phyloP scores from a whole-genome alignment of 2,329 filamentous ascomycete genomes.

The Claviceps africana region DNA sequence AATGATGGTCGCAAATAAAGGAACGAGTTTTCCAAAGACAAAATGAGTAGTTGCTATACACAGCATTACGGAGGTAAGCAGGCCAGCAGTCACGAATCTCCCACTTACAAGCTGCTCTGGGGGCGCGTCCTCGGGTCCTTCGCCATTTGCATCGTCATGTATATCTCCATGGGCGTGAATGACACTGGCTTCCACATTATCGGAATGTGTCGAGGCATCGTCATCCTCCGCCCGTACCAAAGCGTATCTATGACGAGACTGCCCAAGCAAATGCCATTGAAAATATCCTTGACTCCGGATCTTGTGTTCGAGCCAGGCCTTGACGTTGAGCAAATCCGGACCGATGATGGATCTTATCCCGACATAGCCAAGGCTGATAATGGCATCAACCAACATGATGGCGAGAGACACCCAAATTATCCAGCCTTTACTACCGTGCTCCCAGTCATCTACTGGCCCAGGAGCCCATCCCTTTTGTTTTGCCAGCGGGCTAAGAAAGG shows the following conservation, averaged over 20 bases:
- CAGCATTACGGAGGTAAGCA: conserved; percentile 61
- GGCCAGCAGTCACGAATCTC: conserved; percentile 57
- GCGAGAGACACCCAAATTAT: conserved; percentile 94
- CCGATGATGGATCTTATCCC: conserved; percentile 39
- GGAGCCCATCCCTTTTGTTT: conserved; percentile 82
- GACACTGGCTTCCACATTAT: not conserved
- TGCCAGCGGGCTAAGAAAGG: conserved; percentile 73
- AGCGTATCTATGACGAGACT: conserved; percentile 11
- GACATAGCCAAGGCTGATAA: conserved; percentile 76
- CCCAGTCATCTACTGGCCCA: conserved; percentile 77
- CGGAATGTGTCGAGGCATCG: not conserved
- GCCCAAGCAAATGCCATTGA: not conserved
- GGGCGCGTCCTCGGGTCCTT: conserved; percentile 63
- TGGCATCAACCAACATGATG: conserved; percentile 90
- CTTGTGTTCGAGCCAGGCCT: not conserved
- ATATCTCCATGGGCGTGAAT: not conserved
- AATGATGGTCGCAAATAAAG: conserved; percentile 58
- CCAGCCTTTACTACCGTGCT: conserved; percentile 89
- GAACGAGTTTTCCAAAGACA: conserved; percentile 72
- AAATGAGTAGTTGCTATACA: conserved; percentile 72
- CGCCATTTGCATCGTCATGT: conserved; percentile 9
- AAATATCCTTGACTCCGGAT: not conserved
- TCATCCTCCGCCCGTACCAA: conserved; percentile 8
- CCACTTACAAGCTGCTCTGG: conserved; percentile 66
- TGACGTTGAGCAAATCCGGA: conserved; percentile 16